phyloP scores from a whole-genome alignment of 2,329 filamentous ascomycete species.

The Colletotrichum godetiae region DNA sequence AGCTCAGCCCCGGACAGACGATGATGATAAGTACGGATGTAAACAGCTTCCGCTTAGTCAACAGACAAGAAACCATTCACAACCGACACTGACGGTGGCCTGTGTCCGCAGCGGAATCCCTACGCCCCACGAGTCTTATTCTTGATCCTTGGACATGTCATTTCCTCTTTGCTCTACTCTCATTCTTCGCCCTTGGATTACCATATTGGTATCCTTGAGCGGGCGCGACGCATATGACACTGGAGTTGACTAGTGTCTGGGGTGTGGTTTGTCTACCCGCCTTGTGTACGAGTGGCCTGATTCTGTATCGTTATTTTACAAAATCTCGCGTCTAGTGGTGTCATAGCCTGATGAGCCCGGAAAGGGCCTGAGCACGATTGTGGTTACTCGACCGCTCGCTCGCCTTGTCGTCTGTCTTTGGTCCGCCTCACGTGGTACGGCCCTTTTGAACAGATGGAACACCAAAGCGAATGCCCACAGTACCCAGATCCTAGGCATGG shows the following conservation, averaged over 20 bases:
- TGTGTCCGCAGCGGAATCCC: not conserved
- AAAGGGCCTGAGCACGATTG: slow-evolving; percentile 9
- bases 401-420: slow-evolving; percentile 23
- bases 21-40: not conserved
- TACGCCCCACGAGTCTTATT: not conserved
- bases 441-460: slow-evolving; percentile 10
- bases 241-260: slow-evolving; percentile 9
- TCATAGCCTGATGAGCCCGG: not conserved
- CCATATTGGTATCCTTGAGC: not conserved
- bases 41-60: not conserved
- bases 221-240: slow-evolving; percentile 1
- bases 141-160: slow-evolving; percentile 6
- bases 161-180: not conserved
- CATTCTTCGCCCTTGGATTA: not conserved
- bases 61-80: not conserved
- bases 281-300: slow-evolving; percentile 19
- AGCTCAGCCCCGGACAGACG: not conserved
- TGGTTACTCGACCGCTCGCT: slow-evolving; percentile 1
- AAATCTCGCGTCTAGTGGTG: not conserved
- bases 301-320: not conserved
- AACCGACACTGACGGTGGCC: not conserved
- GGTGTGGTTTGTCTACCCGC: not conserved
- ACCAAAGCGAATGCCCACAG: not conserved
- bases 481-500: not conserved
- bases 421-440: slow-evolving; percentile 24